phyloP scores from a whole-genome alignment of 352 stramenopile species.

The Elongisporangium prolatum region DNA sequence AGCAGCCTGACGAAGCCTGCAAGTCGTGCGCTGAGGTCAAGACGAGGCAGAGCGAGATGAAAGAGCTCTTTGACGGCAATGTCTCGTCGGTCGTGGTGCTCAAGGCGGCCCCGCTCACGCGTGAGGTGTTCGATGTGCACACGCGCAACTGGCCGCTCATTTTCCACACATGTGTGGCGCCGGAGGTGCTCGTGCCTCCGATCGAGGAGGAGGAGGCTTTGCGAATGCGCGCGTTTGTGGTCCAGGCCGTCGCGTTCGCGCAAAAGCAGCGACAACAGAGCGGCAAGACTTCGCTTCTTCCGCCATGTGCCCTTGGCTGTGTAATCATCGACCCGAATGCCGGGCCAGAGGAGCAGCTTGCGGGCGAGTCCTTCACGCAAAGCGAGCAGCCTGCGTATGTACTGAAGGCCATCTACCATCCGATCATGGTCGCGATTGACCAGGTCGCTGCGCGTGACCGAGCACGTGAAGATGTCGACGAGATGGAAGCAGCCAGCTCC shows the following conservation, averaged over 20 bases:
- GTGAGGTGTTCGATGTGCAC: constrained; percentile 52
- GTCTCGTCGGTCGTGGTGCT: constrained; percentile 45
- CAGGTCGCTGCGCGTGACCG: constrained; percentile 58
- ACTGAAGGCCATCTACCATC: constrained; percentile 59
- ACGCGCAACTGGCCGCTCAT: constrained; percentile 72
- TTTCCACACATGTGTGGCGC: constrained; percentile 65
- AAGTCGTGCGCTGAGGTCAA: constrained; percentile 5
- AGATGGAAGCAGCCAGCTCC: constrained; percentile 4
- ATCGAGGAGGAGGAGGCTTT: constrained; percentile 35
- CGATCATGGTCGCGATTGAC: constrained; percentile 66
- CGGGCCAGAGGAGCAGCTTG: constrained; percentile 15
- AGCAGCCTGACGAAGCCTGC: not conserved
- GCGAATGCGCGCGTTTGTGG: constrained; percentile 16
- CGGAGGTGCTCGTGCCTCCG: constrained; percentile 30
- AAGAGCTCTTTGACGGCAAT: constrained; percentile 37
- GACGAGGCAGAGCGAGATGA: constrained; percentile 11
- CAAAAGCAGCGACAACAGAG: not conserved
- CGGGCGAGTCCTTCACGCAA: constrained; percentile 15
- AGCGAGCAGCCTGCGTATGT: constrained; percentile 11
- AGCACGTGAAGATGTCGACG: constrained; percentile 18
- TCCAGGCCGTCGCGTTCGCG: not conserved
- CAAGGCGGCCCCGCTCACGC: constrained; percentile 46
- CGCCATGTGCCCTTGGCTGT: constrained; percentile 39
- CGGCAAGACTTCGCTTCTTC: not conserved
- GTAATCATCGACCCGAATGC: constrained; percentile 47